A percentile compares a stretch with the other conserved stretches of the same genome.
These are phyloP conservation scores for Fusarium brevicatenulatum DNA, from an alignment of 2,329 filamentous ascomycete genomes.

Conservation along the genomic window DNA sequence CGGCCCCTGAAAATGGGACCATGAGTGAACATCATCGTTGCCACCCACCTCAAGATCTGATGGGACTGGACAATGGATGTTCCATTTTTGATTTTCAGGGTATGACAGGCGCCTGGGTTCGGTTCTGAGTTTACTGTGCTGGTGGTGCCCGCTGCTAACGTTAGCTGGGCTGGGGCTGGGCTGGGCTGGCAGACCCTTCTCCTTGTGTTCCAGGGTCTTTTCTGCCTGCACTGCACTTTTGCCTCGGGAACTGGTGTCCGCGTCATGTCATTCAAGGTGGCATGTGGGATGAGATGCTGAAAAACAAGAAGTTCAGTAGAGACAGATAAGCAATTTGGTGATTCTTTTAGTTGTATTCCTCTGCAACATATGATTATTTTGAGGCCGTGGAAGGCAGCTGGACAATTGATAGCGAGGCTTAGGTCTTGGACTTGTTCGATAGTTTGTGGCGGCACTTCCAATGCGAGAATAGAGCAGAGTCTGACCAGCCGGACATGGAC, in stretches of 20 bases:
- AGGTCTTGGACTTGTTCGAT: conserved; percentile 15
- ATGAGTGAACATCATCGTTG: conserved; percentile 24
- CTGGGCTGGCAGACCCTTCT: conserved; percentile 17
- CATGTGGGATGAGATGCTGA: conserved; percentile 21
- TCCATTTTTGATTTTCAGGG: conserved; percentile 20
- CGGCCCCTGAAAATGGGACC: conserved; percentile 21
- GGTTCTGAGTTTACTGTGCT: not conserved
- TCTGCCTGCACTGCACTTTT: conserved; percentile 6
- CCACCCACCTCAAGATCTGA: conserved; percentile 25
- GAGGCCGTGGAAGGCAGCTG: conserved; percentile 20
- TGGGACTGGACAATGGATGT: not conserved
- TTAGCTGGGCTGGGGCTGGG: not conserved
- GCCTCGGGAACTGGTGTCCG: conserved; percentile 30
- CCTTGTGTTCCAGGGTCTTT: conserved; percentile 33
- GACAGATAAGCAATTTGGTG: not conserved
- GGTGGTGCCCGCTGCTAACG: not conserved
- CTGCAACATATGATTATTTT: not conserved
- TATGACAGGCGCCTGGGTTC: conserved; percentile 15
- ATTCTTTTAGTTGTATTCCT: not conserved
- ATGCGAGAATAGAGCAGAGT: conserved; percentile 17
- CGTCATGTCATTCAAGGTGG: conserved; percentile 14
- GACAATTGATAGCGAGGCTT: conserved; percentile 18
- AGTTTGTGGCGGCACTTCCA: conserved; percentile 31
- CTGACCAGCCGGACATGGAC: conserved; percentile 8
- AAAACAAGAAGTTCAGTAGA: not conserved